Evolutionary conservation across 2,329 filamentous ascomycete species (phyloP), one percentile per base, ranked within the genome.

Genomic region (Nannizziopsis barbatae): DNA sequence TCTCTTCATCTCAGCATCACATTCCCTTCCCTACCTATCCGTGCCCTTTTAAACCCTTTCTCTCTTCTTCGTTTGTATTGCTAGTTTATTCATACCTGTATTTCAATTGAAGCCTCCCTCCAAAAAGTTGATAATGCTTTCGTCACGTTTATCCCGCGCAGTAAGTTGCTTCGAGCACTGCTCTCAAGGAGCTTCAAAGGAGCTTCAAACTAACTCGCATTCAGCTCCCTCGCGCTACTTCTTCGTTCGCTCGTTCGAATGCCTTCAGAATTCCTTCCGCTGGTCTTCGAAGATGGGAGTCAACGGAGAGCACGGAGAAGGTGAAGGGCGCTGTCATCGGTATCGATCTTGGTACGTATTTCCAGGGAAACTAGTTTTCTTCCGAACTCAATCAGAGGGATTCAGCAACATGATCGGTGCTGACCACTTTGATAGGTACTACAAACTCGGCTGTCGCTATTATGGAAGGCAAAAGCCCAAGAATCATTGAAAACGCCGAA

Each of bases 401-500:
- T 14, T 7, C 10, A 10, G 6, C 14, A 35, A 10, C 17, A 15
- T 8, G 9, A 41, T 11, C 15, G 8, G 15, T 40, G 7, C 39
- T 50, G n/a, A 46, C 36, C 18, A 8, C 11, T 15, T 7, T 12
- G 4, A 31, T 22, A 83, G 80, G 80, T 66, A 96, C 90, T 66
- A 96, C 90, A 62, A 96, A 96, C 80, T 95, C 90, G 53, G 90
- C 90, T 50, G 90, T 96, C 53, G 90, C 89, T 63, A 76, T 96
- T 57, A 95, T 96, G 89, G 90, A 96, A 77, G 92, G 90, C 72
- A 94, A 94, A 77, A 72, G 78, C 50, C 87, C 90, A 61, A 87
- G 83, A 72, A 96, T 96, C 68, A 96, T 96, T 68, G 90, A 95
- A 74, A 96, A 96, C 79, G 76, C 89, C 22, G 90, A 96, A 77